Evolutionary conservation across 169 alveolate species (phyloP), one percentile per base, ranked within the genome.

Genomic region (Babesia gibsoni): DNA sequence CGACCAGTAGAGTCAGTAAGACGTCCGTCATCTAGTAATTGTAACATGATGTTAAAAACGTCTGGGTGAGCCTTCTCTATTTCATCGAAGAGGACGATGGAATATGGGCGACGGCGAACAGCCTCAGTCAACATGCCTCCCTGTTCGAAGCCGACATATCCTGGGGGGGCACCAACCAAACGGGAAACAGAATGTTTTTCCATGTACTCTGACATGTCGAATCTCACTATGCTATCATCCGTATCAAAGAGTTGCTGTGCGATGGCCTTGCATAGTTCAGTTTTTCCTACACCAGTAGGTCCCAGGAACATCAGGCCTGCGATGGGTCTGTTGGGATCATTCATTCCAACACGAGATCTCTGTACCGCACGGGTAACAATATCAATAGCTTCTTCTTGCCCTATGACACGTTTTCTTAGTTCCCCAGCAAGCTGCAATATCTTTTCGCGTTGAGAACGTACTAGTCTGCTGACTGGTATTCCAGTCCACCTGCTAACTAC

Each of bases 1-100:
- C 93, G 89, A 20, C 97, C 97, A 22, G 68, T 86, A 23, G 93
- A 68, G 53, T 93, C 97, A 20, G 97, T 89, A 37, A 93, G 85
- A 25, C 95, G 70, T 2, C 97, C 97, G 39, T 93, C 97, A 67
- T 93, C 97, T 58, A 92, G 73, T 41, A 93, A 83, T 68, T 93
- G 95, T 66, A 93, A 75, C 45, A 93, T 46, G 41, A 92, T 59
- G 78, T 93, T 91, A 68, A 91, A 91, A 32, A 93, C 95, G 59
- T 93, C 96, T 5, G 96, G 95, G 59, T 93, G 97, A 16, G 97
- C 97, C 82, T 93, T 93, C 87, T 93, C 97, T 49, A 92, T 89
- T 52, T 94, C 97, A 56, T 94, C 97, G 59, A 94, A 89, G 33
- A 94, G 83, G 27, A 94, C 91, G 42, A 94, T 91, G 36, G 94